A percentile compares a stretch with the other conserved stretches of the same genome.
Evolutionary conservation across 192 early-diverging fungal species (phyloP).

Genomic region (Mortierella alpina): DNA sequence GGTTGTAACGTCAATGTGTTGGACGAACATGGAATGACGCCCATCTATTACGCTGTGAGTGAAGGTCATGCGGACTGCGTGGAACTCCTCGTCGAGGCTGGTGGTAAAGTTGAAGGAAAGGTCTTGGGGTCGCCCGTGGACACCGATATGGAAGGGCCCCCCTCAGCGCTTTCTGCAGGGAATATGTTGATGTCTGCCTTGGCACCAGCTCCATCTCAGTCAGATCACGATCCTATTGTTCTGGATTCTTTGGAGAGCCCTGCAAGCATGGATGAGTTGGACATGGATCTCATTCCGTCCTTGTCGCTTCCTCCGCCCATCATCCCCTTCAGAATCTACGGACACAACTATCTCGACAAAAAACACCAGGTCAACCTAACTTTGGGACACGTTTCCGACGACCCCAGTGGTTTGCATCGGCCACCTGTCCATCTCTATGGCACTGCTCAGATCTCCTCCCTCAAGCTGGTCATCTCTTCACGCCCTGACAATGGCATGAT

Average conservation of each 20-base stretch:
- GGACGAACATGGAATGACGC: constrained; percentile 87
- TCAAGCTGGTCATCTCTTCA: constrained; percentile 86
- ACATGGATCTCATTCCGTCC: constrained; percentile 92
- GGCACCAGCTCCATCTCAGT: constrained; percentile 2
- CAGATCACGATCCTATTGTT: not conserved
- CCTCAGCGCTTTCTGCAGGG: not conserved
- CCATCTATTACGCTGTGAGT: constrained; percentile 91
- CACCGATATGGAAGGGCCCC: constrained; percentile 16
- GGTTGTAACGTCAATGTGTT: constrained; percentile 76
- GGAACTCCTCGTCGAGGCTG: constrained; percentile 76
- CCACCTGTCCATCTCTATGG: constrained; percentile 69
- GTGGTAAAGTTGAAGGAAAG: constrained; percentile 46
- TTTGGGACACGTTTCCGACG: constrained; percentile 56
- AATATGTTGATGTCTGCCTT: not conserved
- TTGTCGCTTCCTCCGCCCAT: constrained; percentile 96
- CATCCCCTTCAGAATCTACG: constrained; percentile 97
- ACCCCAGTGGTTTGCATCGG: constrained; percentile 15
- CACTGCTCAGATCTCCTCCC: constrained; percentile 72
- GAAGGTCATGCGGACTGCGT: constrained; percentile 91
- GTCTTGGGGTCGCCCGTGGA: constrained; percentile 11
- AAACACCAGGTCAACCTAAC: constrained; percentile 87
- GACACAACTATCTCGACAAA: constrained; percentile 96
- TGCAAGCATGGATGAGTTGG: constrained; percentile 66
- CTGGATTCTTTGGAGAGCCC: constrained; percentile 17
- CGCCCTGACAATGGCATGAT: constrained; percentile 89